These are phyloP conservation scores for Lolium multiflorum DNA, from an alignment of 176 grass and related monocot genomes.

Conservation along the genomic window DNA sequence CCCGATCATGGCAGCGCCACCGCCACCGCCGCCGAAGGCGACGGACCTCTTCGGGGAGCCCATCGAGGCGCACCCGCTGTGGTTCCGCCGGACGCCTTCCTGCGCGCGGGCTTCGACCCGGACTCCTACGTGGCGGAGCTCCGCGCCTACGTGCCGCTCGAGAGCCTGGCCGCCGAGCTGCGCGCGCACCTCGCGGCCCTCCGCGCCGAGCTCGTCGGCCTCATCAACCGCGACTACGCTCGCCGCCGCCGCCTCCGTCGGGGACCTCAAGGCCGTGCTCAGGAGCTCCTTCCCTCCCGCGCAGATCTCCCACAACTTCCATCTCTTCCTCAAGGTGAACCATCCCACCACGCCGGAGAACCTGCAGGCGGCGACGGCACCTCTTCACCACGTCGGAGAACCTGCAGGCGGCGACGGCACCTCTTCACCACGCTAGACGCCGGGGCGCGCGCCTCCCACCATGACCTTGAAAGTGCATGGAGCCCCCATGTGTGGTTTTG, in stretches of 20 bases:
- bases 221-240: slow-evolving; percentile 93
- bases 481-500: no score
- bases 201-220: slow-evolving; percentile 87
- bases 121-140: slow-evolving; percentile 85
- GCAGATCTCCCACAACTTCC: slow-evolving; percentile 66
- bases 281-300: slow-evolving; percentile 70
- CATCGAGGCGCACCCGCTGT: slow-evolving; percentile 87
- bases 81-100: slow-evolving; percentile 80
- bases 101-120: slow-evolving; percentile 65
- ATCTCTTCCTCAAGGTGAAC: slow-evolving; percentile 85
- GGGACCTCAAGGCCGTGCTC: slow-evolving; percentile 79
- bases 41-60: slow-evolving; percentile 93
- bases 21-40: not conserved
- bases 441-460: no score
- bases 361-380: no score
- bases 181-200: slow-evolving; percentile 76
- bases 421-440: no score
- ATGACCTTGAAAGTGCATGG: no score
- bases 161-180: slow-evolving; percentile 89
- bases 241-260: slow-evolving; percentile 74
- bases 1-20: slow-evolving; percentile 11
- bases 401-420: no score
- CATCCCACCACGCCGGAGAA: no score
- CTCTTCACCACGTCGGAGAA: no score
- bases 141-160: slow-evolving; percentile 93